Evolutionary conservation across 306 rosid species (phyloP).

Genomic region (Lotus japonicus): DNA sequence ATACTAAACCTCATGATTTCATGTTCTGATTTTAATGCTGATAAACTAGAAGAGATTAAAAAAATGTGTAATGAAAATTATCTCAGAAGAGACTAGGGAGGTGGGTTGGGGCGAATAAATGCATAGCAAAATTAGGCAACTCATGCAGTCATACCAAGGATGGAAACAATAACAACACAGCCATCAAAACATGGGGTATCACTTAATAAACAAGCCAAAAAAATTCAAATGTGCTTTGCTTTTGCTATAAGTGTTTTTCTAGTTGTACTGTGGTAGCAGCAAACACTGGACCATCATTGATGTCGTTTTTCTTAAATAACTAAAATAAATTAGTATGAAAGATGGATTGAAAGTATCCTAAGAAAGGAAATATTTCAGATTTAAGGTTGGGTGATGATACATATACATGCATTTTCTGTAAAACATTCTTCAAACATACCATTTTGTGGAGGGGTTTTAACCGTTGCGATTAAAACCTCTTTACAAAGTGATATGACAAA

Average conservation of each 20-base stretch:
- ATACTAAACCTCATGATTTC: conserved; percentile 45
- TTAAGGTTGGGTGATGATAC: no score
- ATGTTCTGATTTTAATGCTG: conserved; percentile 15
- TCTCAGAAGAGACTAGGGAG: not conserved
- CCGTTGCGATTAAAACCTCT: no score
- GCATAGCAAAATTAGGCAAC: not conserved
- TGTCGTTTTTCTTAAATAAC: not conserved
- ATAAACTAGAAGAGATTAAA: not conserved
- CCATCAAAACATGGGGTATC: conserved; percentile 1
- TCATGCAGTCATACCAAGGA: not conserved
- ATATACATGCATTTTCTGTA: no score
- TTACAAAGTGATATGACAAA: no score
- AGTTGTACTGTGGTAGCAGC: not conserved
- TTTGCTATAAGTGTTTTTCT: not conserved
- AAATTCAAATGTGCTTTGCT: not conserved
- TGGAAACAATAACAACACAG: not conserved
- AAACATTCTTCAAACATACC: no score
- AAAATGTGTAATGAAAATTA: not conserved
- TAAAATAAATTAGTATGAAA: not conserved
- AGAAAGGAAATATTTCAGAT: not conserved
- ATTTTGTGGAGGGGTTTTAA: no score
- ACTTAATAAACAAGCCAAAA: not conserved
- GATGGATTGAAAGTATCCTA: not conserved
- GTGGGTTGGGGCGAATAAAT: not conserved
- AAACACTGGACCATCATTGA: not conserved